Percentiles rank a stretch among this genome's conserved stretches.
Conservation (phyloP, 2,329 filamentous ascomycete genomes). For the Ceratocystis cacaofunesta region DNA sequence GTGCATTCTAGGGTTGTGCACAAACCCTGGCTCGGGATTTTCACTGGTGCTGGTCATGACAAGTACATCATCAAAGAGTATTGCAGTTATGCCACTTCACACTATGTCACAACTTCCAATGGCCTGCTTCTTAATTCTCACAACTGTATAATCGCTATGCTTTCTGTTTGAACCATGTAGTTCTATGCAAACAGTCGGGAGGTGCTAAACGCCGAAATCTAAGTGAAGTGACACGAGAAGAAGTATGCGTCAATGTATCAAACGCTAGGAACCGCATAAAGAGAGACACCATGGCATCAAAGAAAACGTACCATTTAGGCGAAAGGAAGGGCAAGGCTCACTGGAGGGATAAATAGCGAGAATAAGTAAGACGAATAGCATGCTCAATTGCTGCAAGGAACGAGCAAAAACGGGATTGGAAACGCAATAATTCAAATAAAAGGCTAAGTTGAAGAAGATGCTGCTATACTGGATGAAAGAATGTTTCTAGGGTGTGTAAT, state of each 20-base stretch:
- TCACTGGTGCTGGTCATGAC: neutral
- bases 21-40: neutral
- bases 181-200: too few relatives aligned
- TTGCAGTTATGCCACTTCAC: too few relatives aligned
- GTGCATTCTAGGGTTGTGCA: neutral
- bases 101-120: too few relatives aligned
- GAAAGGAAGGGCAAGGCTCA: neutral
- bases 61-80: neutral
- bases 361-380: neutral
- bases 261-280: neutral
- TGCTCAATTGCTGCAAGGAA: neutral
- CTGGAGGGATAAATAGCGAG: neutral
- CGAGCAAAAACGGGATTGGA: neutral
- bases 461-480: neutral
- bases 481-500: neutral
- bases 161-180: too few relatives aligned
- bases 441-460: neutral
- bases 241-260: neutral
- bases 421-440: neutral
- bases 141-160: too few relatives aligned
- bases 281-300: neutral
- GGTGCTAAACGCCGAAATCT: too few relatives aligned
- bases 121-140: too few relatives aligned
- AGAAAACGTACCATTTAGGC: neutral
- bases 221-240: neutral